Evolutionary conservation across 805 yeast species (phyloP).

Genomic region (Saccharomycopsis sp.): DNA sequence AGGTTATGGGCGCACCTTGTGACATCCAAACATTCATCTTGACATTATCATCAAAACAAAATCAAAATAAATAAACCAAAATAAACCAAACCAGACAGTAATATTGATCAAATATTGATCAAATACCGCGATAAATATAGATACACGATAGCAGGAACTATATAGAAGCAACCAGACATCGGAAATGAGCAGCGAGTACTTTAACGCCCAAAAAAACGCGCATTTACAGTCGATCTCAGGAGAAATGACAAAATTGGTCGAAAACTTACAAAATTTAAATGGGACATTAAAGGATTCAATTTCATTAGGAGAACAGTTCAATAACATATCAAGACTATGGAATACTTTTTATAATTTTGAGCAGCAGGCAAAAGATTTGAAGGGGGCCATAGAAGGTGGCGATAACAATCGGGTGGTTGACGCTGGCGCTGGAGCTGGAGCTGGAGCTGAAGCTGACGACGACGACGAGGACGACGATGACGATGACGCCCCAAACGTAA

Average conservation of each 20-base stretch:
- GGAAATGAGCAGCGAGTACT: constrained; percentile 7
- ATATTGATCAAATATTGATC: no score
- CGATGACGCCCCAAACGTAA: no score
- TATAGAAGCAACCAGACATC: no score
- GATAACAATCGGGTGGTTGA: not conserved
- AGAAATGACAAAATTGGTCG: constrained; percentile 8
- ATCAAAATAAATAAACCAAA: no score
- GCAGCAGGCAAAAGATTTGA: constrained; percentile 7
- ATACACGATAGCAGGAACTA: not conserved
- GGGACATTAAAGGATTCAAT: constrained; percentile 33
- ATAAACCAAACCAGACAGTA: no score
- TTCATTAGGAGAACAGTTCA: constrained; percentile 18
- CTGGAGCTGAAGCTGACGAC: not conserved
- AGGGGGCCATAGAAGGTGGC: not conserved
- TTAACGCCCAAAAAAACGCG: constrained; percentile 10
- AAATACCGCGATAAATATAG: not conserved
- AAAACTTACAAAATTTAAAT: constrained; percentile 27
- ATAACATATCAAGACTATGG: constrained; percentile 18
- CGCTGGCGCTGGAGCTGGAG: not conserved
- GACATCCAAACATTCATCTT: no score
- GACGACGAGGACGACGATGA: no score
- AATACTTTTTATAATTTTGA: constrained; percentile 18
- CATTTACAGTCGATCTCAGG: constrained; percentile 7
- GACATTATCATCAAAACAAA: no score
- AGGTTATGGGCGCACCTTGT: no score